These are phyloP conservation scores for Nasturtium officinale DNA, from an alignment of 345 rosid genomes.

Conservation along the genomic window DNA sequence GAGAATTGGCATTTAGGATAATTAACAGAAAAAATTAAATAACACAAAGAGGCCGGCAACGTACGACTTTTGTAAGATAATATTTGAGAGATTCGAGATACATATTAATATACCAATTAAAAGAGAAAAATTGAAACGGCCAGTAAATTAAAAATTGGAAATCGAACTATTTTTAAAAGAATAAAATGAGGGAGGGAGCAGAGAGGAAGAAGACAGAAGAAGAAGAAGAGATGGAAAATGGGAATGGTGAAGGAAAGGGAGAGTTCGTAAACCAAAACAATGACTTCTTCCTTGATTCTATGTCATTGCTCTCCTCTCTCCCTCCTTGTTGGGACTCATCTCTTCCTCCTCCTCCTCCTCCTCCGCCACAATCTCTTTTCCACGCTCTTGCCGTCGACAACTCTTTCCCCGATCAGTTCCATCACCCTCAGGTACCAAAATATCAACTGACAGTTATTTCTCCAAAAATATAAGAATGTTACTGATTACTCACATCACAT, in stretches of 20 bases:
- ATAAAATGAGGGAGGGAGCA: slow-evolving; percentile 32
- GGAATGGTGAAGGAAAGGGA: slow-evolving; percentile 43
- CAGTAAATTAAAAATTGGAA: slow-evolving; percentile 12
- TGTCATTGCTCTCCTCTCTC: slow-evolving; percentile 79
- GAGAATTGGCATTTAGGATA: slow-evolving; percentile 1
- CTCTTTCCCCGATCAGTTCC: slow-evolving; percentile 69
- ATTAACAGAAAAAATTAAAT: slow-evolving; percentile 5
- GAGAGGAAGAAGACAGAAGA: slow-evolving; percentile 16
- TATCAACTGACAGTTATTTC: background rate
- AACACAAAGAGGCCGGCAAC: slow-evolving; percentile 35
- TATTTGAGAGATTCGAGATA: slow-evolving; percentile 33
- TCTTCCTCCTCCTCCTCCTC: slow-evolving; percentile 47
- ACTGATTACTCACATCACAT: background rate
- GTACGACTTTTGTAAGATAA: slow-evolving; percentile 37
- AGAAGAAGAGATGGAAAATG: slow-evolving; percentile 41
- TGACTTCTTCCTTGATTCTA: slow-evolving; percentile 81
- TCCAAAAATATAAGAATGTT: background rate
- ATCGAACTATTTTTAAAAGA: background rate
- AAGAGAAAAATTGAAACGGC: slow-evolving; percentile 32
- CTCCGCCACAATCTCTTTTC: slow-evolving; percentile 48
- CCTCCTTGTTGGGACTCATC: slow-evolving; percentile 56
- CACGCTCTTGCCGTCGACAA: slow-evolving; percentile 47
- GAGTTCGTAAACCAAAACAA: slow-evolving; percentile 44
- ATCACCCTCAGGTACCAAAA: slow-evolving; percentile 53
- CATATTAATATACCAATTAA: slow-evolving; percentile 16